Evolutionary conservation across 1,284 basidiomycete species (phyloP).

Genomic region (Apiotrichum siamense): DNA sequence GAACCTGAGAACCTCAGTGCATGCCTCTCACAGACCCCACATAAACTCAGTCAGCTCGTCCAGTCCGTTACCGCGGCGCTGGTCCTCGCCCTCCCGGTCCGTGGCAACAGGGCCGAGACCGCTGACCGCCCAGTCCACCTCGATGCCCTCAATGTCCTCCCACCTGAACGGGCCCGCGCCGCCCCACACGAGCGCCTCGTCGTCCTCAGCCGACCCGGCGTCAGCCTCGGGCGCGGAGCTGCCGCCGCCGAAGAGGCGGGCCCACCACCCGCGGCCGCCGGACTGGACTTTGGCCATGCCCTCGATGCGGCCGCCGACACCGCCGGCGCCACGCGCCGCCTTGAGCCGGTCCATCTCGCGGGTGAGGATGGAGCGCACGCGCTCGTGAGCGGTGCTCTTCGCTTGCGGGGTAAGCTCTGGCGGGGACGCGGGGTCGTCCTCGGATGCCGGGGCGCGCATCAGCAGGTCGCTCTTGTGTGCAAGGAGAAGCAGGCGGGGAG

Average conservation of each 20-base stretch:
- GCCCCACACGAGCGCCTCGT: conserved; percentile 41
- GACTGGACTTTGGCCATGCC: conserved; percentile 35
- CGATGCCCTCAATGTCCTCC: conserved; percentile 45
- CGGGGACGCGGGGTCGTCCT: conserved; percentile 9
- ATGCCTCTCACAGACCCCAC: conserved; percentile 21
- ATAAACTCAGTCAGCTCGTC: conserved; percentile 34
- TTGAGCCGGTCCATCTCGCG: conserved; percentile 46
- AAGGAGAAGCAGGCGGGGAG: conserved; percentile 37
- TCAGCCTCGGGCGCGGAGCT: conserved; percentile 9
- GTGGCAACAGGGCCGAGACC: conserved; percentile 24
- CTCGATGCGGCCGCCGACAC: conserved; percentile 39
- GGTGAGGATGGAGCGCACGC: conserved; percentile 36
- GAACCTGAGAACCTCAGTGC: no score
- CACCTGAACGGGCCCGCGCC: conserved; percentile 37
- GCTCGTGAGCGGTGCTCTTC: conserved; percentile 27
- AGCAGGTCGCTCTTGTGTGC: conserved; percentile 45
- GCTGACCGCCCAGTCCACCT: conserved; percentile 33
- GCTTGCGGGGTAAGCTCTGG: conserved; percentile 25
- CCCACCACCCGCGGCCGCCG: conserved; percentile 20
- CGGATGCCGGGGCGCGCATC: conserved; percentile 17
- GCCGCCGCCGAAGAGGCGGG: conserved; percentile 21
- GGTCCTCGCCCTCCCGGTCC: background rate
- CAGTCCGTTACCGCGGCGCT: conserved; percentile 30
- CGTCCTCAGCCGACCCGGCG: conserved; percentile 27
- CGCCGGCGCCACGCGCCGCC: conserved; percentile 26